Evolutionary conservation across 2,329 filamentous ascomycete genomes (phyloP).

Genomic region (Claviceps spartinae): DNA sequence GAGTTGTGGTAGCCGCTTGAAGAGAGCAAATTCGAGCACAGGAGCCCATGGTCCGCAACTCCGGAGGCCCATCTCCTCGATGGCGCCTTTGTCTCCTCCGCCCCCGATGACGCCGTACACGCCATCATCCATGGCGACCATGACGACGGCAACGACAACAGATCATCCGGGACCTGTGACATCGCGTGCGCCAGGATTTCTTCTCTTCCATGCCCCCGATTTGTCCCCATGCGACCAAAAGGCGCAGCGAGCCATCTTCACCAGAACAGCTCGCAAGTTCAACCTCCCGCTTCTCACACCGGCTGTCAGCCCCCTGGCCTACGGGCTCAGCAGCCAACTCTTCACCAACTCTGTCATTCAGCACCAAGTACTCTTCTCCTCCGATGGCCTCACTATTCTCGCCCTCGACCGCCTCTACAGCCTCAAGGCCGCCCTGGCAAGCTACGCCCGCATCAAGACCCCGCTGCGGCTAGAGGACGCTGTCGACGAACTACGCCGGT

Average conservation of each 20-base stretch:
- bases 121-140: slow-evolving; percentile 20
- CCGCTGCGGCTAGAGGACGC: slow-evolving; percentile 41
- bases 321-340: slow-evolving; percentile 36
- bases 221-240: slow-evolving; percentile 34
- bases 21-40: slow-evolving; percentile 6
- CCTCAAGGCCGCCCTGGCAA: slow-evolving; percentile 46
- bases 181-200: slow-evolving; percentile 34
- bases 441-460: slow-evolving; percentile 35
- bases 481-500: slow-evolving; percentile 47
- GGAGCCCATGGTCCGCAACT: slow-evolving; percentile 15
- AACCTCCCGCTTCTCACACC: slow-evolving; percentile 29
- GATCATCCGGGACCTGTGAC: slow-evolving; percentile 18
- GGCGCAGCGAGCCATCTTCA: slow-evolving; percentile 32
- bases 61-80: slow-evolving; percentile 17
- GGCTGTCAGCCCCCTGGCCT: slow-evolving; percentile 27
- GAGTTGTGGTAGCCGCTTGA: neutral
- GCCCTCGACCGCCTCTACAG: slow-evolving; percentile 50
- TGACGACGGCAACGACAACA: slow-evolving; percentile 8
- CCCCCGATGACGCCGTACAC: slow-evolving; percentile 37
- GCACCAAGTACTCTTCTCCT: slow-evolving; percentile 47
- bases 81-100: slow-evolving; percentile 22
- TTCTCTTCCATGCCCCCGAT: slow-evolving; percentile 34
- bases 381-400: slow-evolving; percentile 44
- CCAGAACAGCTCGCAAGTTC: slow-evolving; percentile 37
- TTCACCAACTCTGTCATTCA: slow-evolving; percentile 43